These are phyloP conservation scores for Trifolium subterraneum DNA, from an alignment of 306 rosid genomes.

Conservation along the genomic window DNA sequence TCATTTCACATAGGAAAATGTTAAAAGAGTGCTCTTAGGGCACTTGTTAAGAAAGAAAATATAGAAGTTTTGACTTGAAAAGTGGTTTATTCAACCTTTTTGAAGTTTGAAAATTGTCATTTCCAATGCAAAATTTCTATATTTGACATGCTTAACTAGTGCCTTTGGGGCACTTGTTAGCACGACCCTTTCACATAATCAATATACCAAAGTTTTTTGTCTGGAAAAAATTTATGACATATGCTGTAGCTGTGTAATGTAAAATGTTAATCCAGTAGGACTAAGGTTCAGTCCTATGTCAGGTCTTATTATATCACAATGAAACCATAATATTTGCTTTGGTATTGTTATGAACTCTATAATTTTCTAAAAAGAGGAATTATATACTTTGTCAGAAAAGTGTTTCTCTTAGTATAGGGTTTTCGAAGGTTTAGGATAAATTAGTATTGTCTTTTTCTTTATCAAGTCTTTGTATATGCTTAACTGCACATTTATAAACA, in stretches of 20 bases:
- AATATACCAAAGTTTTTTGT: constrained; percentile 32
- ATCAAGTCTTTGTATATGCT: constrained; percentile 11
- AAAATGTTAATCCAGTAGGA: neutral
- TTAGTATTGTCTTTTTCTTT: neutral
- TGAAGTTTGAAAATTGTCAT: too few relatives aligned
- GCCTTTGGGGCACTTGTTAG: too few relatives aligned
- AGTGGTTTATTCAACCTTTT: too few relatives aligned
- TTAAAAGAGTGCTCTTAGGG: too few relatives aligned
- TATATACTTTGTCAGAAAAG: constrained; percentile 12
- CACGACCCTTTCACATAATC: constrained; percentile 6
- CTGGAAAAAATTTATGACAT: neutral
- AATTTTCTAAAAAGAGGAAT: neutral
- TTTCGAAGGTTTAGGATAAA: constrained; percentile 32
- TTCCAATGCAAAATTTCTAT: too few relatives aligned
- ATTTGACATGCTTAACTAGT: too few relatives aligned
- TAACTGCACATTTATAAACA: constrained; percentile 17
- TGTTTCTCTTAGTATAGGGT: constrained; percentile 5
- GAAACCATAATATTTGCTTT: constrained; percentile 3
- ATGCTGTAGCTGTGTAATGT: constrained; percentile 12
- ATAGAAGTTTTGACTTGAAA: too few relatives aligned
- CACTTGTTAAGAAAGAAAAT: too few relatives aligned
- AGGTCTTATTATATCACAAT: constrained; percentile 25
- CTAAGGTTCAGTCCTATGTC: constrained; percentile 14
- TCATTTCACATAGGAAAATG: neutral
- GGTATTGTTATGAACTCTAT: constrained; percentile 17